These are phyloP conservation scores for Phlegmacium glaucopus DNA, from an alignment of 768 basidiomycete species.

Conservation along the genomic window DNA sequence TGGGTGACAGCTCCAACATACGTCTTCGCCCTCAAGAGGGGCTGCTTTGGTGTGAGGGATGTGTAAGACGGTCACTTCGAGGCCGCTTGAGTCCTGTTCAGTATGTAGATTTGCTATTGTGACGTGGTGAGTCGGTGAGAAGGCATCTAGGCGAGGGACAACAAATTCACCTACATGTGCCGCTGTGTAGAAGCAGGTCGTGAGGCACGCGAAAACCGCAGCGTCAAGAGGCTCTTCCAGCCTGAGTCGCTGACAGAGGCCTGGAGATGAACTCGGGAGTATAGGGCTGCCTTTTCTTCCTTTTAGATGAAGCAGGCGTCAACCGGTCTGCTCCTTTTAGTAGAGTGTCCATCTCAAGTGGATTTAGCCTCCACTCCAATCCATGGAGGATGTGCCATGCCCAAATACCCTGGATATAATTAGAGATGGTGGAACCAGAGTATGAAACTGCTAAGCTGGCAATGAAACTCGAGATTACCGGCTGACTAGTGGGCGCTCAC, in stretches of 20 bases:
- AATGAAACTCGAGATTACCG: too few species aligned
- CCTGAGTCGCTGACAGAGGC: conserved; percentile 17
- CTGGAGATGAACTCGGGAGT: conserved; percentile 18
- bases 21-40: not conserved
- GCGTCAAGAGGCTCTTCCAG: conserved; percentile 23
- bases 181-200: not conserved
- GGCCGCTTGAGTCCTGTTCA: not conserved
- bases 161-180: not conserved
- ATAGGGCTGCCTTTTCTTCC: conserved; percentile 26
- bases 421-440: too few species aligned
- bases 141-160: not conserved
- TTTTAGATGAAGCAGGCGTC: conserved; percentile 25
- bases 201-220: conserved; percentile 25
- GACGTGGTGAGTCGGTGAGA: not conserved
- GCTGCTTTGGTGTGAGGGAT: not conserved
- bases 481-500: too few species aligned
- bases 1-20: not conserved
- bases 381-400: conserved; percentile 5
- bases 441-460: too few species aligned
- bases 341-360: conserved; percentile 19
- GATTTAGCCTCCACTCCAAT: not conserved
- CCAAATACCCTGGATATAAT: not conserved
- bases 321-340: conserved; percentile 24
- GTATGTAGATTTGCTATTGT: not conserved
- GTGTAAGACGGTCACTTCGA: not conserved